Evolutionary conservation across 129 eudicot species (phyloP).

Genomic region (Centrapalus pauciflorus): DNA sequence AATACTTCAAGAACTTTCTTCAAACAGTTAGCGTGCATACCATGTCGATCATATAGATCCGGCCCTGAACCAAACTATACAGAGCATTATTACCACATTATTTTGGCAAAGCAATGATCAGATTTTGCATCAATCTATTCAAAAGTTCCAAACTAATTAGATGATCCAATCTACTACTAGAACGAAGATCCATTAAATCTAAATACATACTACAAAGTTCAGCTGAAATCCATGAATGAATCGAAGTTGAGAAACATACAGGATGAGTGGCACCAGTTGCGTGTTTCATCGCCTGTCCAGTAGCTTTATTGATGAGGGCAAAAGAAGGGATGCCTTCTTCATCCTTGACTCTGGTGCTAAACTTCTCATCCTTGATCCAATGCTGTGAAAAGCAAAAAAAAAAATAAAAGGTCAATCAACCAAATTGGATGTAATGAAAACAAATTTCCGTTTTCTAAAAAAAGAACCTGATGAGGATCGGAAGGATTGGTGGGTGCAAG

Average conservation of each 20-base stretch:
- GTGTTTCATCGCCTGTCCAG: constrained; percentile 84
- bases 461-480: constrained; percentile 52
- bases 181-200: background rate
- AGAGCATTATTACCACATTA: no score
- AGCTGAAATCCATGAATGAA: no score
- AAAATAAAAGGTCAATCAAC: background rate
- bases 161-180: background rate
- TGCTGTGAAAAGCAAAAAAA: constrained; percentile 39
- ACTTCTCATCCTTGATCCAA: constrained; percentile 78
- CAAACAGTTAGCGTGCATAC: no score
- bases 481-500: constrained; percentile 55
- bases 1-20: no score
- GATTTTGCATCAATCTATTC: background rate
- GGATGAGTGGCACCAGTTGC: constrained; percentile 66
- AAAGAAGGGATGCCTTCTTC: constrained; percentile 74
- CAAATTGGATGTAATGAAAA: background rate
- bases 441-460: background rate
- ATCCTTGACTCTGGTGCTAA: constrained; percentile 78
- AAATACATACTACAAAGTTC: no score
- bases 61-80: no score
- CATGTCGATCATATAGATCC: no score
- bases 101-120: background rate
- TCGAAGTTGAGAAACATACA: constrained; percentile 33
- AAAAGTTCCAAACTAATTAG: background rate
- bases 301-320: constrained; percentile 74